phyloP scores from a whole-genome alignment of 129 eudicot species.

The Flaveria bidentis region DNA sequence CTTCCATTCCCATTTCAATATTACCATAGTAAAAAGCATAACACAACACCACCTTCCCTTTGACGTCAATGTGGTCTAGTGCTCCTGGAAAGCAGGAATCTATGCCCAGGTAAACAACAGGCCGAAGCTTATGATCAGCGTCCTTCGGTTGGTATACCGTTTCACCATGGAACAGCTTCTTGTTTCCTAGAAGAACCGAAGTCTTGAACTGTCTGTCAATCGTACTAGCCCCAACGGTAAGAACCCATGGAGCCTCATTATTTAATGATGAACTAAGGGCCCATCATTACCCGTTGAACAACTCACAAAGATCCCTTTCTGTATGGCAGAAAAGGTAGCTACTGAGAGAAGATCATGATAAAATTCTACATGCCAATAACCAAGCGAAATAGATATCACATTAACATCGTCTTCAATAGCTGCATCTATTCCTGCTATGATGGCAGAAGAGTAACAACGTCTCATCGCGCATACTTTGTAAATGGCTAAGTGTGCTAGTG shows the following conservation, averaged over 20 bases:
- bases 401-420: too few species aligned
- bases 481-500: too few species aligned
- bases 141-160: slow-evolving; percentile 47
- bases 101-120: slow-evolving; percentile 44
- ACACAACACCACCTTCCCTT: slow-evolving; percentile 25
- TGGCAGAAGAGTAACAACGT: too few species aligned
- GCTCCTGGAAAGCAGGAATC: slow-evolving; percentile 39
- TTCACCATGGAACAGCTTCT: slow-evolving; percentile 43
- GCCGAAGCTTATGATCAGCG: slow-evolving; percentile 32
- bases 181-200: slow-evolving; percentile 44
- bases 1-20: slow-evolving; percentile 35
- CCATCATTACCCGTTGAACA: slow-evolving; percentile 62
- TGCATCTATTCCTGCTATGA: too few species aligned
- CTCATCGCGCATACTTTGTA: too few species aligned
- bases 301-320: slow-evolving; percentile 59
- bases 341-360: too few species aligned
- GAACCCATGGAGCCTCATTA: slow-evolving; percentile 64
- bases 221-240: slow-evolving; percentile 69
- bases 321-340: slow-evolving; percentile 30
- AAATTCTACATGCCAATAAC: too few species aligned
- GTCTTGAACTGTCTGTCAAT: slow-evolving; percentile 44
- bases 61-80: slow-evolving; percentile 29
- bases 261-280: slow-evolving; percentile 29
- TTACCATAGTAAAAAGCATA: not conserved
- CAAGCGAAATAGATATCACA: too few species aligned